Percentiles rank a stretch among this genome's conserved stretches.
Conservation (phyloP, 306 rosid genomes). For the Quercus ilex region DNA sequence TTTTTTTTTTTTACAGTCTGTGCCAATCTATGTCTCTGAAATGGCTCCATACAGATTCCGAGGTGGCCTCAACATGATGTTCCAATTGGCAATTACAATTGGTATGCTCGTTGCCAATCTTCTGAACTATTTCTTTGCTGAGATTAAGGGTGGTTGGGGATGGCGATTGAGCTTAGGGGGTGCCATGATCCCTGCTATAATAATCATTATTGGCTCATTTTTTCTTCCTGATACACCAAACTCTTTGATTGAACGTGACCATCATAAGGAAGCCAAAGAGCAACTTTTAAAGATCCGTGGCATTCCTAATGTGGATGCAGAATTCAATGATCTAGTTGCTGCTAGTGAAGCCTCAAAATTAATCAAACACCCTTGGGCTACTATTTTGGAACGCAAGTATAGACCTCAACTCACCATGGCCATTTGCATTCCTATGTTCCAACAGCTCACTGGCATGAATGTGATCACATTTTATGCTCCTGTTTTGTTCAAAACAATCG, state of each 20-base stretch:
- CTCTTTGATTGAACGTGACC: conserved; percentile 57
- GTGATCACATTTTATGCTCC: conserved; percentile 85
- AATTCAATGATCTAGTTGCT: conserved; percentile 47
- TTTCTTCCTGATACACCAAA: conserved; percentile 75
- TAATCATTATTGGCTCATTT: conserved; percentile 50
- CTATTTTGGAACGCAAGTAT: conserved; percentile 47
- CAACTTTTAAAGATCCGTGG: conserved; percentile 53
- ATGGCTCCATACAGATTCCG: conserved; percentile 63
- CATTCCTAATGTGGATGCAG: conserved; percentile 46
- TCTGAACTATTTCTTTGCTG: conserved; percentile 52
- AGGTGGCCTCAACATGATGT: conserved; percentile 69
- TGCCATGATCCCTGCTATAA: conserved; percentile 65
- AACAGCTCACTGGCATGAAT: conserved; percentile 78
- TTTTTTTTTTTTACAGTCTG: conserved; percentile 40
- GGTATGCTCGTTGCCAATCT: conserved; percentile 67
- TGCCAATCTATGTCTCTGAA: conserved; percentile 79
- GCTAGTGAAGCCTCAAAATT: conserved; percentile 50
- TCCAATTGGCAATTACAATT: conserved; percentile 69
- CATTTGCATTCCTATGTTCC: conserved; percentile 64
- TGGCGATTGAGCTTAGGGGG: conserved; percentile 83
- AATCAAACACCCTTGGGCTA: conserved; percentile 56
- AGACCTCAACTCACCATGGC: conserved; percentile 71
- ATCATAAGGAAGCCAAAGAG: conserved; percentile 35
- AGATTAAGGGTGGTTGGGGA: conserved; percentile 55
- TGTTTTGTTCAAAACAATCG: conserved; percentile 70